These are phyloP conservation scores for Neotropicomus parvogracilis DNA, from an alignment of 1,284 basidiomycete genomes.

Conservation along the genomic window DNA sequence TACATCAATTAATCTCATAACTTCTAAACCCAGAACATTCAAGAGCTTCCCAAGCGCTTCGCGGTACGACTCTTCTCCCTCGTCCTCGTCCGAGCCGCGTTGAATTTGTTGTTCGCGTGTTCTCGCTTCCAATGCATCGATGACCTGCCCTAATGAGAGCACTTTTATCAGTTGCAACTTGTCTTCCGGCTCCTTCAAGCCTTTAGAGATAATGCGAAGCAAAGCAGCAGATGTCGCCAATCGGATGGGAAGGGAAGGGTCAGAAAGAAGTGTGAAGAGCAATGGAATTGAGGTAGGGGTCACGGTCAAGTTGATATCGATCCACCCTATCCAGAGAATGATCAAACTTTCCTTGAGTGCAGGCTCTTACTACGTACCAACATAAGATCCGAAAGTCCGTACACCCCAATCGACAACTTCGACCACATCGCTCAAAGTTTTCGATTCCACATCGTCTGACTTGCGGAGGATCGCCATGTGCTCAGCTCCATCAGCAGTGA, in stretches of 20 bases:
- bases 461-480: conserved; percentile 55
- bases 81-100: conserved; percentile 65
- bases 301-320: conserved; percentile 95
- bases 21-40: conserved; percentile 80
- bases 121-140: conserved; percentile 76
- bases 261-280: conserved; percentile 84
- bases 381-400: conserved; percentile 89
- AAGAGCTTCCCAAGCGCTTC: conserved; percentile 86
- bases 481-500: conserved; percentile 75
- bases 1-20: conserved; percentile 83
- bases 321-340: conserved; percentile 70
- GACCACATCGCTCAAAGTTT: conserved; percentile 58
- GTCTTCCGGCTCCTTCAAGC: conserved; percentile 88
- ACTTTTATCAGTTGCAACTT: conserved; percentile 91
- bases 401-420: conserved; percentile 90
- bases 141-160: conserved; percentile 77
- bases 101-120: conserved; percentile 68
- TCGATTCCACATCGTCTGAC: conserved; percentile 39
- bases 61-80: conserved; percentile 81
- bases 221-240: conserved; percentile 81
- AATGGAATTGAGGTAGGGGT: conserved; percentile 87
- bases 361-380: conserved; percentile 63
- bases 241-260: conserved; percentile 74
- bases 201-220: conserved; percentile 84
- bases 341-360: not conserved